Conservation (phyloP, 805 yeast species). For the Yarrowia sp. region DNA sequence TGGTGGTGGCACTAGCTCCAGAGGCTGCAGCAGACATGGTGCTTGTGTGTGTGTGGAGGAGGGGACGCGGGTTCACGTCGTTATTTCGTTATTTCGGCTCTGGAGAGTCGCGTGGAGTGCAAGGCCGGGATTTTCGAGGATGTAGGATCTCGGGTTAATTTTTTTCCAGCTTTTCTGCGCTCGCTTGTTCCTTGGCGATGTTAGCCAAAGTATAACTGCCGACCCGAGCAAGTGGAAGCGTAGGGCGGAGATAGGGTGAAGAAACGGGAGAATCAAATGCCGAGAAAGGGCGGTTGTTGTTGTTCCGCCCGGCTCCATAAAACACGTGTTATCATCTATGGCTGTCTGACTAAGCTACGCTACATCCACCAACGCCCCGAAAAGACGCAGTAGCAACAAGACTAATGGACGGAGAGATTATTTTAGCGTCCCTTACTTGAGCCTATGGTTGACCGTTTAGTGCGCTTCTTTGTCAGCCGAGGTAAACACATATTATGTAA, state of each 20-base stretch:
- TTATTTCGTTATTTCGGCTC: neutral
- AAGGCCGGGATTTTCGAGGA: neutral
- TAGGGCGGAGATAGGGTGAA: neutral
- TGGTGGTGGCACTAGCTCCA: slow-evolving; percentile 29
- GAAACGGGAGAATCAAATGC: too few species aligned
- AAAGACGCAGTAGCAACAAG: neutral
- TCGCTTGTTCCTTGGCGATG: slow-evolving; percentile 26
- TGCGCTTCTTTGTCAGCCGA: too few species aligned
- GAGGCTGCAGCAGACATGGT: slow-evolving; percentile 28
- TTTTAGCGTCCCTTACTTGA: slow-evolving; percentile 3
- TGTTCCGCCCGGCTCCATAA: too few species aligned
- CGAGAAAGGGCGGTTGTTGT: too few species aligned
- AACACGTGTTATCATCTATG: neutral
- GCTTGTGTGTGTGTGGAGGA: neutral
- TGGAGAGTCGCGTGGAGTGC: neutral
- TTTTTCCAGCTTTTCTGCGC: slow-evolving; percentile 7
- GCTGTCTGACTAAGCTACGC: neutral
- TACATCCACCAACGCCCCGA: neutral
- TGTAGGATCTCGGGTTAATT: neutral
- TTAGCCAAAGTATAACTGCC: slow-evolving; percentile 33
- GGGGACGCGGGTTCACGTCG: slow-evolving; percentile 6
- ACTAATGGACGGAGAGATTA: neutral
- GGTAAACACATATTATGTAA: too few species aligned
- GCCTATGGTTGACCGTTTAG: neutral
- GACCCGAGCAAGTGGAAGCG: slow-evolving; percentile 27